phyloP scores from a whole-genome alignment of 495 filamentous ascomycete species.

The Daldinia concentrica region DNA sequence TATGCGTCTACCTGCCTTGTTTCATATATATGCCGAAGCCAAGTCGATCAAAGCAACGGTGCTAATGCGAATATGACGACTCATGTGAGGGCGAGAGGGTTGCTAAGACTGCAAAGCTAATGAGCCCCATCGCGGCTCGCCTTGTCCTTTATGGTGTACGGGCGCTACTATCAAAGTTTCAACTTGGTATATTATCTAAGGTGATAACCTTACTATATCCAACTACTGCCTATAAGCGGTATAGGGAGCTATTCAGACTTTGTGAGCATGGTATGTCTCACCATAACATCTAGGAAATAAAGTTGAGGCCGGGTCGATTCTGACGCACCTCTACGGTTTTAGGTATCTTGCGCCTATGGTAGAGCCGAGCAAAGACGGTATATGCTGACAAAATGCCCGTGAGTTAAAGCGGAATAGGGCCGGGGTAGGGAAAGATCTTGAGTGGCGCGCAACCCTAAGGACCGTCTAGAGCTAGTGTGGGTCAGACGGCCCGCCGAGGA shows the following conservation, averaged over 20 bases:
- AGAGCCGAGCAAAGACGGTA: background rate
- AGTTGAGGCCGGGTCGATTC: background rate
- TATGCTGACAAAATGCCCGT: background rate
- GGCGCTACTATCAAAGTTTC: background rate
- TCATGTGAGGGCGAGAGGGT: slow-evolving; percentile 7
- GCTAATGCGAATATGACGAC: slow-evolving; percentile 27
- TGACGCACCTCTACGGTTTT: background rate
- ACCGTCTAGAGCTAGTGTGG: slow-evolving; percentile 27
- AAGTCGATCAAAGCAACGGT: slow-evolving; percentile 42
- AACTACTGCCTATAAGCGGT: background rate
- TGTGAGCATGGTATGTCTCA: background rate
- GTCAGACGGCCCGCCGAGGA: slow-evolving; percentile 41
- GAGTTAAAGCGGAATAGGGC: slow-evolving; percentile 14
- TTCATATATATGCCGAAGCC: slow-evolving; percentile 41
- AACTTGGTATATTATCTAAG: slow-evolving; percentile 22
- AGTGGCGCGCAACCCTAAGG: background rate
- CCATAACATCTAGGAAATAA: background rate
- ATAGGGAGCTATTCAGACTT: background rate
- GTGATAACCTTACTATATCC: background rate
- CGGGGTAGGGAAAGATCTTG: slow-evolving; percentile 9
- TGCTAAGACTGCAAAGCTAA: slow-evolving; percentile 9
- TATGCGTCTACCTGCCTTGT: slow-evolving; percentile 31
- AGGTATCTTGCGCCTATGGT: background rate
- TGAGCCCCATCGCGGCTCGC: slow-evolving; percentile 8
- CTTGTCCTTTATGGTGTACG: background rate